phyloP scores from a whole-genome alignment of 345 rosid genomes.

The Eutrema japonicum region DNA sequence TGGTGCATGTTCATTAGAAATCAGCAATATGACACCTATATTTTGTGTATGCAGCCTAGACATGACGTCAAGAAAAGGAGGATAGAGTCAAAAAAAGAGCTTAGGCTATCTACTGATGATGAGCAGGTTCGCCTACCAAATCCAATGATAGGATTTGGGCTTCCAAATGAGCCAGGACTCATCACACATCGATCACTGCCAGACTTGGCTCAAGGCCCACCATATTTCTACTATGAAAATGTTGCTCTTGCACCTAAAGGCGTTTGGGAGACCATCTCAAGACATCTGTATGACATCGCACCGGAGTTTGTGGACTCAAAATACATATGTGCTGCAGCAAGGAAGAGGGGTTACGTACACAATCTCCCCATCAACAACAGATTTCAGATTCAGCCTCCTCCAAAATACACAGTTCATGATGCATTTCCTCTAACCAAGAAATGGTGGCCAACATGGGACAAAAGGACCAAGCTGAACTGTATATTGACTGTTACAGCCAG shows the following conservation, averaged over 20 bases:
- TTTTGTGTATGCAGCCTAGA: conserved; percentile 46
- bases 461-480: conserved; percentile 78
- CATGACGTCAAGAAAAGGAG: conserved; percentile 63
- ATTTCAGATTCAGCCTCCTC: conserved; percentile 71
- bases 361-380: conserved; percentile 74
- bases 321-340: conserved; percentile 81
- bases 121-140: conserved; percentile 70
- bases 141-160: conserved; percentile 94
- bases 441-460: conserved; percentile 97
- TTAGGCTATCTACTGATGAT: conserved; percentile 41
- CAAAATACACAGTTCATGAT: conserved; percentile 65
- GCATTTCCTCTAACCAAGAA: conserved; percentile 71
- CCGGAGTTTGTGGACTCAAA: conserved; percentile 92
- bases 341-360: conserved; percentile 90
- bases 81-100: conserved; percentile 25
- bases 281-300: conserved; percentile 65
- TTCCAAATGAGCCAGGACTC: conserved; percentile 52
- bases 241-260: conserved; percentile 95
- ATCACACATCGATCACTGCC: conserved; percentile 59
- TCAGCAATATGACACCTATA: not conserved
- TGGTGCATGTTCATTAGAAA: not conserved
- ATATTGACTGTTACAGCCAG: conserved; percentile 70
- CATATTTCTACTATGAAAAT: conserved; percentile 87
- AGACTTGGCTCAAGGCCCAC: conserved; percentile 64
- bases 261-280: conserved; percentile 84